These are phyloP conservation scores for Alternaria sp. DNA, from an alignment of 2,329 filamentous ascomycete species.

Conservation along the genomic window DNA sequence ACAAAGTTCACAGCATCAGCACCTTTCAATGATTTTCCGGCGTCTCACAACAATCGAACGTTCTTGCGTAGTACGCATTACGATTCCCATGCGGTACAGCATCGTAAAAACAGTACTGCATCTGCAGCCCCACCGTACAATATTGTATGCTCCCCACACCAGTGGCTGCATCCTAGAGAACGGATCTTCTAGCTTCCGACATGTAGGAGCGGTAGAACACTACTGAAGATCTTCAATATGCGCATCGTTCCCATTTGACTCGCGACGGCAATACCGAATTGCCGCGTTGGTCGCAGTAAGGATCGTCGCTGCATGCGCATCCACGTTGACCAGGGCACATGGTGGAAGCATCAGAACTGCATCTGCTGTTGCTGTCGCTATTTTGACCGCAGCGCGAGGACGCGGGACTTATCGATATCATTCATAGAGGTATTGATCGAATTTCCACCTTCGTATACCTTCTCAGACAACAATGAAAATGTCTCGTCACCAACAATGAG, in stretches of 20 bases:
- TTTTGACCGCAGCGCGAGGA: background rate
- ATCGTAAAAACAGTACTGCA: background rate
- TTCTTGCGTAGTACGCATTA: background rate
- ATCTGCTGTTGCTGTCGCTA: background rate
- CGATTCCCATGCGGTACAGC: background rate
- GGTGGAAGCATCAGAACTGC: background rate
- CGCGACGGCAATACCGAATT: background rate
- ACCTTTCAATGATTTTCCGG: background rate
- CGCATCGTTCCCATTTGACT: background rate
- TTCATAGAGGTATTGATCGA: background rate
- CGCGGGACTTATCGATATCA: slow-evolving; percentile 1
- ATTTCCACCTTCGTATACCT: background rate
- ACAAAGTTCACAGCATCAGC: background rate
- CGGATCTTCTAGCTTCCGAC: slow-evolving; percentile 3
- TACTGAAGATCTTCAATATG: background rate
- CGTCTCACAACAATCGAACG: background rate
- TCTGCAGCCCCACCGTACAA: background rate
- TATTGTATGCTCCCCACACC: background rate
- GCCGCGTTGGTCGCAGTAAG: background rate
- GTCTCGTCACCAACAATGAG: background rate
- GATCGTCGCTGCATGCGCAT: background rate
- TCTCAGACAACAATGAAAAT: background rate
- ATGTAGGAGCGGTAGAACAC: background rate
- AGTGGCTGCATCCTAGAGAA: background rate
- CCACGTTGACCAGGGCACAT: background rate